phyloP scores from a whole-genome alignment of 352 stramenopile genomes.

The Phytophthora vignae region DNA sequence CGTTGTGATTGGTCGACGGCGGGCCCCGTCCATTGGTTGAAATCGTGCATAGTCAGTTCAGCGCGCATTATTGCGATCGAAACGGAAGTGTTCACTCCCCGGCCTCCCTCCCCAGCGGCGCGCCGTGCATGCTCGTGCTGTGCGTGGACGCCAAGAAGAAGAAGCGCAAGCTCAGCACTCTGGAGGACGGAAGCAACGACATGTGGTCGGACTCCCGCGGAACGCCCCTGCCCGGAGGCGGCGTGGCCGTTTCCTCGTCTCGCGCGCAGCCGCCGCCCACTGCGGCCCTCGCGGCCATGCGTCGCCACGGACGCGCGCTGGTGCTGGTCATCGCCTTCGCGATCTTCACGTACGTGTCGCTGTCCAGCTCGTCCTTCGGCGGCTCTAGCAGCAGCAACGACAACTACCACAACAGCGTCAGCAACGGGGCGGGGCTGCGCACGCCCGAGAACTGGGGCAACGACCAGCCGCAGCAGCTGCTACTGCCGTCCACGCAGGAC shows the following conservation, averaged over 20 bases:
- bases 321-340: slow-evolving; percentile 57
- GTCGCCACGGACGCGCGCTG: slow-evolving; percentile 59
- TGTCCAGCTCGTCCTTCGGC: slow-evolving; percentile 60
- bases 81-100: slow-evolving; percentile 21
- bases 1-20: background rate
- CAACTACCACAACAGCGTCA: slow-evolving; percentile 12
- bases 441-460: slow-evolving; percentile 41
- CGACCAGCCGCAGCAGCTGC: slow-evolving; percentile 18
- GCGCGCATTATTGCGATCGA: slow-evolving; percentile 13
- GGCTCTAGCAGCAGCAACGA: slow-evolving; percentile 6
- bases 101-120: background rate
- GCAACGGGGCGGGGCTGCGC: slow-evolving; percentile 18
- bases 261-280: slow-evolving; percentile 38
- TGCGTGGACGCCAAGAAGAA: slow-evolving; percentile 56
- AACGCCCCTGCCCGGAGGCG: slow-evolving; percentile 28
- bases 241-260: slow-evolving; percentile 30
- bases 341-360: slow-evolving; percentile 67
- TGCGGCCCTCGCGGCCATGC: slow-evolving; percentile 47
- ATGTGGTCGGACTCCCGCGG: slow-evolving; percentile 65
- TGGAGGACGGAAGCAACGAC: slow-evolving; percentile 39
- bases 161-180: slow-evolving; percentile 73
- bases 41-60: slow-evolving; percentile 33
- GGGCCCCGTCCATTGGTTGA: slow-evolving; percentile 19
- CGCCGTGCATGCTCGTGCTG: slow-evolving; percentile 40
- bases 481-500: slow-evolving; percentile 22